phyloP scores from a whole-genome alignment of 352 stramenopile species.

The Phytopythium litorale region DNA sequence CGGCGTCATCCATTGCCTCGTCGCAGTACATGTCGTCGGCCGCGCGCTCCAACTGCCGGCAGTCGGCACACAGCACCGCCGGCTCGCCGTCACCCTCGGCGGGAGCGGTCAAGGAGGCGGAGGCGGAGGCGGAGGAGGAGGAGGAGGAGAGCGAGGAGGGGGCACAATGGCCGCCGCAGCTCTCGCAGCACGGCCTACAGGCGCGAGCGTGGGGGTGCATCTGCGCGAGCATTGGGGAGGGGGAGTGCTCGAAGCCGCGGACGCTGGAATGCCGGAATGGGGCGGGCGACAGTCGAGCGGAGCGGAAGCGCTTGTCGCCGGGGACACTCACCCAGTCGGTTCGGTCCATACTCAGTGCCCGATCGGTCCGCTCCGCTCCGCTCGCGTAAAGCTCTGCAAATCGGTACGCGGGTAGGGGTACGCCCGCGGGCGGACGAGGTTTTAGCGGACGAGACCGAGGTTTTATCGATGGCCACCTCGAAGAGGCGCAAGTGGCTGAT shows the following conservation, averaged over 20 bases:
- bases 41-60: background rate
- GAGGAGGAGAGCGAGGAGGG: background rate
- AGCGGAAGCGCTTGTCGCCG: background rate
- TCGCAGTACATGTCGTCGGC: constrained; percentile 5
- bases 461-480: constrained; percentile 9
- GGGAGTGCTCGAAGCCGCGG: constrained; percentile 9
- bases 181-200: constrained; percentile 30
- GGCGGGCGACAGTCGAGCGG: constrained; percentile 19
- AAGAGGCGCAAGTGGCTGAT: constrained; percentile 6
- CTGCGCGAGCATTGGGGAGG: background rate
- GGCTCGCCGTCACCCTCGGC: background rate
- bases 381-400: constrained; percentile 5
- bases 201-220: background rate
- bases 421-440: constrained; percentile 7
- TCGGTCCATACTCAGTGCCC: constrained; percentile 6
- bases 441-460: constrained; percentile 13
- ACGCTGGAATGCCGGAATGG: constrained; percentile 21
- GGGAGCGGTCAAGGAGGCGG: background rate
- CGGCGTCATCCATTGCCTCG: constrained; percentile 1
- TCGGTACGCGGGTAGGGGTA: constrained; percentile 2
- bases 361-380: constrained; percentile 9
- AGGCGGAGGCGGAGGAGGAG: background rate
- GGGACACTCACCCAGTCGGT: constrained; percentile 10
- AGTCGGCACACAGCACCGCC: background rate
- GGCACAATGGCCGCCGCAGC: constrained; percentile 32